Evolutionary conservation across 495 filamentous ascomycete genomes (phyloP), one percentile per base, ranked within the genome.

Genomic region (Penicillium flavigenum): DNA sequence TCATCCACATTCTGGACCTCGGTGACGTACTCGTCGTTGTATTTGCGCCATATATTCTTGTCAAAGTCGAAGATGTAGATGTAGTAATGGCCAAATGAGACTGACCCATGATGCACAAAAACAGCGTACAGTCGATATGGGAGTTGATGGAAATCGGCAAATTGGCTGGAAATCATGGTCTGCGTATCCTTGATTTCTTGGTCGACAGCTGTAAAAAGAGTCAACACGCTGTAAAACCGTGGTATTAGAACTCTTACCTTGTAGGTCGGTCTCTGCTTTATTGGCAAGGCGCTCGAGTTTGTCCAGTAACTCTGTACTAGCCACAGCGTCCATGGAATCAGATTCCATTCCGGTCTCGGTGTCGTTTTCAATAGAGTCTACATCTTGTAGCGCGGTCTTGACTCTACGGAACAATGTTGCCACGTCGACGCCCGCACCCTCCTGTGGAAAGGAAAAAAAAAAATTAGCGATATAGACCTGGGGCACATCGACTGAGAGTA

Each of bases 41-140:
- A 98, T 64, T 89, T 90, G 48, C 90, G 87, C 91, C 94, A 98
- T 45, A 92, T 73, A 17, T 87, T 77, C 36, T 81, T 79, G 52
- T 84, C 78, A 69, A 95, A 96, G 70, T 98, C 94, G 66, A 85
- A 87, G 63, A 98, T 96, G 79, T 92, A 97, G 56, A 97, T 91
- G 84, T 90, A 99, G 76, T 97, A 99, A 70, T 98, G 94, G 1
- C 94, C 94, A 48, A 87, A 88, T 17, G 71, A 75, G 2, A 79
- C 83, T 39, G 76, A 80, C 8, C 83, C 95, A 5, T 86, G 83
- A 66, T 99, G 95, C 49, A 96, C 90, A 69, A 98, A 93, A 20
- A 97, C 88, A 0, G 94, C 89, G 55, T 95, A 90, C 12, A 99
- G 83, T n/a, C 81, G 84, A 69, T 97, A 99, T 3, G 84, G 79